Evolutionary conservation across 345 rosid species (phyloP), one percentile per base, ranked within the genome.

Genomic region (Viola odorata): DNA sequence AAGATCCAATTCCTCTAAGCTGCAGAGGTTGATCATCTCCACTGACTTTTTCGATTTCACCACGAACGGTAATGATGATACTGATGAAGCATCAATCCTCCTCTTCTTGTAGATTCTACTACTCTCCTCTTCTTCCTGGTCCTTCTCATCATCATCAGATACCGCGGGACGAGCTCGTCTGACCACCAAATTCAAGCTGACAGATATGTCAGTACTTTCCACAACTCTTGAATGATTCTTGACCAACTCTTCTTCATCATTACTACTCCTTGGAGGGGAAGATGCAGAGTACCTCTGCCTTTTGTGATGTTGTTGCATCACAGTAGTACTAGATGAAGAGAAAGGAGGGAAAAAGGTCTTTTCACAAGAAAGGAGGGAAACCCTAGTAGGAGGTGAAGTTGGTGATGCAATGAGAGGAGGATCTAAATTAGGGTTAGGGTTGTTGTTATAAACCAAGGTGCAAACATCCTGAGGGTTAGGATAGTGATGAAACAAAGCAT

Each of bases 1-100:
- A 61, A 91, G 98, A 82, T 91, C 98, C 73, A 91, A 57, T 32
- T 85, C 98, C 64, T 89, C 89, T 55, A 68, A 63, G 6, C 69
- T 61, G 63, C 67, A 69, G 61, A 72, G 72, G 64, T 75, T 77
- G 14, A 72, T 78, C 65, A 60, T 72, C 57, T 72, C 76, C 52
- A 69, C 61, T 14, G 86, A 63, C 61, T 75, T 64, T 48, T 23
- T 23, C 32, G 87, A 75, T 68, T 70, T 71, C 38, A 71, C 47
- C 49, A 79, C 74, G 55, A 81, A 75, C 9, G 89, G 87, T 57
- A 69, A 53, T n/a, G 78, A 45, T 53, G 83, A 57, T 58, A n/a
- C n/a, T 47, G 50, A 47, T 23, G 32, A 23, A 23, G 64, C 66
- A 47, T 64, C 83, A 5, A 38, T 71, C 70, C 80, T 78, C 71